Base-by-base conservation (phyloP, 129 eudicot species). In the Pulicaria dysenterica region DNA sequence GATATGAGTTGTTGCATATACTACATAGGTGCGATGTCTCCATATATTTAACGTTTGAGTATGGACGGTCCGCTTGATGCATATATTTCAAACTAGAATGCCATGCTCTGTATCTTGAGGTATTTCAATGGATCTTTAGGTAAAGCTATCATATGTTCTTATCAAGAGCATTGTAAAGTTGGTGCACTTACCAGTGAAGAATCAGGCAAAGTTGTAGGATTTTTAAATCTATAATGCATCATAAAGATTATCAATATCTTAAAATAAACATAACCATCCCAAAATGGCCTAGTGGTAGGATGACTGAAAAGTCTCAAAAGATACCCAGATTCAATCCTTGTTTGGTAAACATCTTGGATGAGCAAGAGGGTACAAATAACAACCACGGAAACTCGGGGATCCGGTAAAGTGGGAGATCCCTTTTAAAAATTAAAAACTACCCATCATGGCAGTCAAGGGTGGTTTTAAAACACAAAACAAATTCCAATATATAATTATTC, bases 61-160 rank as follows among this genome's bases (percentile, higher is more conserved):
- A 24, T 24, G 31, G 31, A 1, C 31, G 31, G 31, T 24, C 31
- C 2, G 31, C 31, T 24, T 24, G 31, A 24, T 24, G 31, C 2
- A 24, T 24, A 24, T 24, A 51, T 8, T 57, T 57, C 31, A 9
- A 40, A 57, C 11, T 57, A 57, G 40, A 46, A 57, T 57, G 62
- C 12, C 62, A 57, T 57, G 62, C 40, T 57, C 6, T 57, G 62
- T 8, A 55, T 55, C 37, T 57, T 19, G 62, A 24, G 41, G 62
- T 57, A 57, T 57, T n/a, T 36, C 17, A 59, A 11, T 9, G 44
- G 43, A 9, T 59, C 45, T 11, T 11, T 11, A 4, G 17, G 3
- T 2, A 58, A 34, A 58, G 44, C 43, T 34, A 10, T 57, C 63
- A 57, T 57, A 31, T 24, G 41, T n/a, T 58, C 64, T 8, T 24